Base-by-base conservation (phyloP, 257 asterid species). In the Gentiana macrophylla region DNA sequence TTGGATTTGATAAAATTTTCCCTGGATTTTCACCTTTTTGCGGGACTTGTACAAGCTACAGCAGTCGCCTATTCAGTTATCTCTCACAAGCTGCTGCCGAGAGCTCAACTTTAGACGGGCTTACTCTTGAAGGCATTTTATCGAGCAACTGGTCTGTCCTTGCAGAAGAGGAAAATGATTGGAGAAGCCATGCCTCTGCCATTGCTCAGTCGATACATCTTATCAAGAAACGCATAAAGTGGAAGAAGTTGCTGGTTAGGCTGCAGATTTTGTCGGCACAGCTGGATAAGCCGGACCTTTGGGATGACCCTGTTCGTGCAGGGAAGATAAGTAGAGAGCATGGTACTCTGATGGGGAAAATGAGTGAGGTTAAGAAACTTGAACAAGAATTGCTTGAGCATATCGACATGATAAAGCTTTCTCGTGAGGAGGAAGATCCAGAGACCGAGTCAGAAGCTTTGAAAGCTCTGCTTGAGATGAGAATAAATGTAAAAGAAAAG, bases 321-420 rank as follows among this genome's bases (percentile, higher is more conserved):
- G 94, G 94, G 71, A 89, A 85, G 72, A 81, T 88, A 74, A 92
- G 97, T 65, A 88, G 94, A 9, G 97, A 92, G 69, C 94, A 85
- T 49, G 97, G 97, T 65, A 77, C 84, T 9, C 75, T 88, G 56
- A 70, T 83, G 75, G 79, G 89, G 6, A 92, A 83, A 73, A 71
- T 88, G 71, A 82, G 84, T 63, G 94, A 68, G 69, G 94, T 88
- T 62, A 79, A 69, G 74, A 72, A 72, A 51, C 77, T 84, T 62
- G 94, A 92, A 72, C 85, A 80, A 73, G 79, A 88, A 50, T 76
- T 92, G 32, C 79, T 85, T 63, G 97, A 85, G 68, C 94, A 92
- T 73, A 75, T 92, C 62, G 97, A 88, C 68, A 92, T 92, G 95
- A 78, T 92, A 61, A 92, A 85, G 76, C 87, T 92, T 64, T 86